Percentiles rank a stretch among this genome's conserved stretches.
phyloP scores from a whole-genome alignment of 495 filamentous ascomycete species.

The Aspergillus avenaceus region DNA sequence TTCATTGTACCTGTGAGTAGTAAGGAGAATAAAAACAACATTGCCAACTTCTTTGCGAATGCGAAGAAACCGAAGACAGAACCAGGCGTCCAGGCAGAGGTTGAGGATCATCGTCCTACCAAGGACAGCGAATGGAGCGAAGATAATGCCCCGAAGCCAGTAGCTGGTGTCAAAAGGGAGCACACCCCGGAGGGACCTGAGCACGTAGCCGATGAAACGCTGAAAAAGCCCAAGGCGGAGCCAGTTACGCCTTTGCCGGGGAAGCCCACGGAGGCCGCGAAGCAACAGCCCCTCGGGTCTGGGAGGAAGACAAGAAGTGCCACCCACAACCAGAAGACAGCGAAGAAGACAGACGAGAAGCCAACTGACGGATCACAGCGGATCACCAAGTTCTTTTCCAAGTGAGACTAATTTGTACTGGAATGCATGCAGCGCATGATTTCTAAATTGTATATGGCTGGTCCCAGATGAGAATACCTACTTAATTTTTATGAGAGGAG shows the following conservation, averaged over 20 bases:
- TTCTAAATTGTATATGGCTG: background rate
- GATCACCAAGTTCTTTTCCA: slow-evolving; percentile 84
- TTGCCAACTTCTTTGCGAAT: slow-evolving; percentile 85
- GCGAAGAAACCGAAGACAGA: slow-evolving; percentile 40
- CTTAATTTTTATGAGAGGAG: background rate
- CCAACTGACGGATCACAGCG: slow-evolving; percentile 61
- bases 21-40: slow-evolving; percentile 83
- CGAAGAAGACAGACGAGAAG: slow-evolving; percentile 45
- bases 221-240: slow-evolving; percentile 28
- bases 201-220: slow-evolving; percentile 12
- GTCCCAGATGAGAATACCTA: background rate
- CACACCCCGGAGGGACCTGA: slow-evolving; percentile 29
- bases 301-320: slow-evolving; percentile 32
- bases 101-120: slow-evolving; percentile 34
- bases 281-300: background rate
- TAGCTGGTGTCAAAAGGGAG: slow-evolving; percentile 56
- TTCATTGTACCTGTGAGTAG: slow-evolving; percentile 82
- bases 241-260: slow-evolving; percentile 15
- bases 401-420: slow-evolving; percentile 26
- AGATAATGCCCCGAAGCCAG: slow-evolving; percentile 45
- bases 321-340: slow-evolving; percentile 40
- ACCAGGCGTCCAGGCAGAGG: slow-evolving; percentile 1
- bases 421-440: too few relatives aligned
- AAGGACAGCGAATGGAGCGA: slow-evolving; percentile 39
- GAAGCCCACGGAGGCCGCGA: slow-evolving; percentile 14